These are phyloP conservation scores for Allomyces macrogynus DNA, from an alignment of 192 early-diverging fungal species.

Conservation along the genomic window DNA sequence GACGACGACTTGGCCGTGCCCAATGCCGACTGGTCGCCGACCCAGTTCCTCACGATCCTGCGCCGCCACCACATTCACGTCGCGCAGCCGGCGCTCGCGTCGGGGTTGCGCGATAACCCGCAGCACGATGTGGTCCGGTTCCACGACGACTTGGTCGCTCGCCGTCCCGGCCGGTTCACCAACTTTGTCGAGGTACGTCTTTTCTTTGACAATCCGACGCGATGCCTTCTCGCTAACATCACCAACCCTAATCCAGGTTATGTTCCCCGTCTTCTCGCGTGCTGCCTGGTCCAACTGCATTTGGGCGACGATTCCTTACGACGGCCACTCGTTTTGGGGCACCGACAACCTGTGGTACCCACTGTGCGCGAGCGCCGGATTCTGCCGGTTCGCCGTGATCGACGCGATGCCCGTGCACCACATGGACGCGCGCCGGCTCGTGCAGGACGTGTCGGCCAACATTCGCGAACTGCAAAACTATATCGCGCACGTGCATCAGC, in stretches of 20 bases:
- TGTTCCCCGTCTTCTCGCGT: background rate
- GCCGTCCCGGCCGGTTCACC: background rate
- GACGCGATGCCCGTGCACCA: conserved; percentile 1
- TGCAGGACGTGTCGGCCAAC: background rate
- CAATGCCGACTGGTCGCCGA: background rate
- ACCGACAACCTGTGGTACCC: background rate
- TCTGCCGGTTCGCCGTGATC: background rate
- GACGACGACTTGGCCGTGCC: background rate
- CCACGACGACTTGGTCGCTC: background rate
- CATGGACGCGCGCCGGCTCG: background rate
- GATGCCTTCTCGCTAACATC: too few relatives aligned
- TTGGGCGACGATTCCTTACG: background rate
- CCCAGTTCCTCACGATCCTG: background rate
- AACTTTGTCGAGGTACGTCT: background rate
- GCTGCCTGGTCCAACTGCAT: background rate
- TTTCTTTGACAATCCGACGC: too few relatives aligned
- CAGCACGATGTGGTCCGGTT: background rate
- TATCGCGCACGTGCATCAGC: background rate
- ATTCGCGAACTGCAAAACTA: background rate
- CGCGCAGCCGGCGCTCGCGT: background rate
- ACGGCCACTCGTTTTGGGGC: background rate
- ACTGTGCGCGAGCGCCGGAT: background rate
- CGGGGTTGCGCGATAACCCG: background rate
- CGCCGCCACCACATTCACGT: background rate
- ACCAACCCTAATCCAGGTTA: background rate